Evolutionary conservation across 2,329 filamentous ascomycete species (phyloP), one percentile per base, ranked within the genome.

Genomic region (Pseudocercospora cruenta): DNA sequence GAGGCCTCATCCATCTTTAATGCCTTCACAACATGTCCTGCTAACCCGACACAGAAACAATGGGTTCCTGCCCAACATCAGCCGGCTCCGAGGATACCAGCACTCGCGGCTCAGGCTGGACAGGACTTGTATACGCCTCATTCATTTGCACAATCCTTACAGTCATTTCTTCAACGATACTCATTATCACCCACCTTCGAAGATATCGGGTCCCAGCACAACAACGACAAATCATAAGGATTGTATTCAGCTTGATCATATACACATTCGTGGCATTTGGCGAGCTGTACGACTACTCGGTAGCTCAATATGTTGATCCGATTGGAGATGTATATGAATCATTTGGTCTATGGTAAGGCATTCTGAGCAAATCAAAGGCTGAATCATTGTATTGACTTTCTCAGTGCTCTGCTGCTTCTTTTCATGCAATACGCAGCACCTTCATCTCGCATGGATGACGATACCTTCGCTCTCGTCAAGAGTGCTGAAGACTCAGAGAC

Each of bases 351-450:
- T 57, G 53, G 53, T 57, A 33, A 33, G 10, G 45, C 21, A 19
- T 12, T 4, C 9, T 8, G 45, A 12, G 4, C 45, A 8, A 1
- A 10, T 22, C 3, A 4, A 19, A 21, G 16, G 21, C n/a, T 6
- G 45, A 4, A 19, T 3, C 3, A 21, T 19, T 12, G 16, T 19
- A 3, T 47, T 19, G 8, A 19, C n/a, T 47, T 47, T 57, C 10
- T 16, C 26, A 57, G 24, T 26, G 24, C 53, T 9, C 26, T 57
- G 12, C 31, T 57, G 53, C 53, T 57, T 26, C 55, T 58, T 2
- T 58, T 58, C 28, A 43, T 58, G 55, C 55, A 58, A 14, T 43
- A 43, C 14, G 55, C 55, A 3, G 55, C 55, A 39, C 33, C 55
- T 39, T 43, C 55, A 6, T 14, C 31, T 12, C 31, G 24, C 16